Evolutionary conservation across 805 yeast genomes (phyloP), one percentile per base, ranked within the genome.

Genomic region (Myxozyma neglecta): DNA sequence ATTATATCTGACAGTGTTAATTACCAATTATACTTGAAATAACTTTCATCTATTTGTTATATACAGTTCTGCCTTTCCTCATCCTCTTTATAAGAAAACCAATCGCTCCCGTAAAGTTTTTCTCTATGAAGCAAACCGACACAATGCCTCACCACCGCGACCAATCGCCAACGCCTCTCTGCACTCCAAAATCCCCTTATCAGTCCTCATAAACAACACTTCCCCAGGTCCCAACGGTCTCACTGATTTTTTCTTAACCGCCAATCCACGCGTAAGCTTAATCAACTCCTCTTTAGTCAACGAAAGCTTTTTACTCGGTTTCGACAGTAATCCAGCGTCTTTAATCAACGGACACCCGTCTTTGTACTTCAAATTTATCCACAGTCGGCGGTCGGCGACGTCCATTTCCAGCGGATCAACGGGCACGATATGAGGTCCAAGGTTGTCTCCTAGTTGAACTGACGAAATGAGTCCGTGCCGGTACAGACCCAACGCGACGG

Each of bases 331-430:
- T 36, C 83, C 80, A 69, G 91, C 83, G 58, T 84, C 81, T 67
- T 85, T 81, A 65, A 94, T 79, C 16, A 94, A 96, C 0, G 97
- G 87, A 68, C 80, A 79, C 71, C 87, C 84, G 66, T 90, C 84
- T 71, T 93, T 84, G 74, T 94, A 94, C 74, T 94, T 94, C 73
- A 94, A 79, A 1, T 92, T 96, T 20, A 94, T 74, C 99, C 99
- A 94, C 54, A 94, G 80, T 68, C 96, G 82, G 71, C 98, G 85
- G 0, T 92, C 82, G 18, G 96, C 76, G 36, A 94, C 84, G 72
- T 93, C 92, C 72, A 89, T 96, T 3, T 84, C 85, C 0, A 92
- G 87, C 4, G 45, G 29, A 14, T 43, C 53, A 1, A 77, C 78
- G 49, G 77, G 72, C 36, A 66, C 71, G 35, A 63, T 62, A 73